Percentiles rank a stretch among this genome's conserved stretches.
These are phyloP conservation scores for Diaporthe ampelina DNA, from an alignment of 2,329 filamentous ascomycete species.

Conservation along the genomic window DNA sequence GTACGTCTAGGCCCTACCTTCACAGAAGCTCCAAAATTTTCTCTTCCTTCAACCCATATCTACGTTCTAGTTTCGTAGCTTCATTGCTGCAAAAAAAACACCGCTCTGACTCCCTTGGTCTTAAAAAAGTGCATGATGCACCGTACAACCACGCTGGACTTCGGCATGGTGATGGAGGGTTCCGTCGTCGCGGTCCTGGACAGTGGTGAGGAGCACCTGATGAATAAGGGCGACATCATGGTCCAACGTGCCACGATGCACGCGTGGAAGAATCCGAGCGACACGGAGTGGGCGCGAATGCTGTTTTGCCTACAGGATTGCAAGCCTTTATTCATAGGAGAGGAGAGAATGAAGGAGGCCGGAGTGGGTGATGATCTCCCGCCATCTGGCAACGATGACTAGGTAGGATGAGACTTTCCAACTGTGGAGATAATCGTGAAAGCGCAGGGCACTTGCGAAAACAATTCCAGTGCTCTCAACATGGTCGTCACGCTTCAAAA, in stretches of 20 bases:
- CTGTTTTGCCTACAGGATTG: constrained; percentile 50
- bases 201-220: constrained; percentile 56
- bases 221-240: constrained; percentile 61
- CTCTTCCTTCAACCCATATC: background rate
- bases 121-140: no score
- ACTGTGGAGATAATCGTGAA: background rate
- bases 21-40: background rate
- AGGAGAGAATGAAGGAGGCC: constrained; percentile 47
- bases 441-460: background rate
- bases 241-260: constrained; percentile 65
- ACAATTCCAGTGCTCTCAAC: background rate
- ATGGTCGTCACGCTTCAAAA: background rate
- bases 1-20: background rate
- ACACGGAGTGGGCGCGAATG: constrained; percentile 59
- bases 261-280: constrained; percentile 55
- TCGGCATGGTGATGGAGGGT: constrained; percentile 61
- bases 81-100: background rate
- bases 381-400: constrained; percentile 39
- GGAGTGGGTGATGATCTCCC: constrained; percentile 33
- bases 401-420: background rate
- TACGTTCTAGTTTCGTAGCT: background rate
- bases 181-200: constrained; percentile 61
- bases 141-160: no score
- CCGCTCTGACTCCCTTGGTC: background rate
- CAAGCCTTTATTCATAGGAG: constrained; percentile 47